Conservation (phyloP, 2,329 filamentous ascomycete genomes). For the Elsinoe fawcettii region DNA sequence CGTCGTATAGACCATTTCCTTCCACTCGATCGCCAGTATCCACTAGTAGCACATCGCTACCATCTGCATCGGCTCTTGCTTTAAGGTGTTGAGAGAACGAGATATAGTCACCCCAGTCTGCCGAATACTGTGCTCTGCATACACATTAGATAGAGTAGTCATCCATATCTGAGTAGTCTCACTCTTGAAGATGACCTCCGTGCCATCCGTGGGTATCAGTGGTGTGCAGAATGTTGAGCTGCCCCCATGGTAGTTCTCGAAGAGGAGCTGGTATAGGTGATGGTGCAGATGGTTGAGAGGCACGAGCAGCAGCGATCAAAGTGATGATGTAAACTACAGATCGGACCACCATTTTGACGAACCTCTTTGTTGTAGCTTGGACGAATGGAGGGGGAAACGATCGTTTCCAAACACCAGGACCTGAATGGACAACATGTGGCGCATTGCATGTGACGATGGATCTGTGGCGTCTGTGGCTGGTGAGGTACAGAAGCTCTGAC, state of each 20-base stretch:
- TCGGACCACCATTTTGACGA: slow-evolving; percentile 16
- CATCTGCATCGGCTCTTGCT: slow-evolving; percentile 66
- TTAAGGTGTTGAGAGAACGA: slow-evolving; percentile 83
- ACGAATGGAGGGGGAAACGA: neutral
- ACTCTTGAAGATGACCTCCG: slow-evolving; percentile 87
- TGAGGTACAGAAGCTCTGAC: slow-evolving; percentile 6
- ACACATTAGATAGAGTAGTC: neutral
- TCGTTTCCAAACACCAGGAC: slow-evolving; percentile 12
- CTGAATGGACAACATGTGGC: slow-evolving; percentile 13
- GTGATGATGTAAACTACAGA: slow-evolving; percentile 21
- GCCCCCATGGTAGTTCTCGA: slow-evolving; percentile 80
- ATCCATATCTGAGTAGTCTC: slow-evolving; percentile 17
- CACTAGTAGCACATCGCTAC: slow-evolving; percentile 80
- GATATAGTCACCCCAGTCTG: slow-evolving; percentile 96
- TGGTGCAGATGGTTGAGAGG: slow-evolving; percentile 71
- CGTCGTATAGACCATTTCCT: slow-evolving; percentile 90
- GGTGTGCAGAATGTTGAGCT: slow-evolving; percentile 89
- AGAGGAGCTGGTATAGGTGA: slow-evolving; percentile 71
- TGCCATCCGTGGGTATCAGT: slow-evolving; percentile 95
- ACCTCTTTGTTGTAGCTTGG: neutral
- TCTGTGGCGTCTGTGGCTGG: slow-evolving; percentile 10
- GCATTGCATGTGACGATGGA: slow-evolving; percentile 6
- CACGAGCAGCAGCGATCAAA: slow-evolving; percentile 21
- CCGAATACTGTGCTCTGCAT: slow-evolving; percentile 73
- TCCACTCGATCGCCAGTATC: slow-evolving; percentile 93